A percentile compares a stretch with the other conserved stretches of the same genome.
phyloP scores from a whole-genome alignment of 2,329 filamentous ascomycete species.

The Parastagonospora avenae region DNA sequence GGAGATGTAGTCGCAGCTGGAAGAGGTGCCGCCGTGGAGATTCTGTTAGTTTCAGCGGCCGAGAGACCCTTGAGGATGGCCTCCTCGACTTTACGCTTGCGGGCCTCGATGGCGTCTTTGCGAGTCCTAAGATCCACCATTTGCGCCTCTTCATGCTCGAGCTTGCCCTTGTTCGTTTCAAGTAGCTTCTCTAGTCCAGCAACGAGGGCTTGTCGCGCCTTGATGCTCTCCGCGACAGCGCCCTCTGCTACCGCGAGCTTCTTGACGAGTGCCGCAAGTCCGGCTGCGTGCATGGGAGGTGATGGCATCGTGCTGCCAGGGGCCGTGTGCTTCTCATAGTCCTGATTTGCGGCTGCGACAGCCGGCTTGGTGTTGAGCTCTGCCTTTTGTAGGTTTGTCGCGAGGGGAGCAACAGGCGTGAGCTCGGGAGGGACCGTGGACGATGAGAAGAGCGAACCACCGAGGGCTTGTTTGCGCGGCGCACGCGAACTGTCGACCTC shows the following conservation, averaged over 20 bases:
- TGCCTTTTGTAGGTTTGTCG: conserved; percentile 75
- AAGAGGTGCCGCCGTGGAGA: conserved; percentile 48
- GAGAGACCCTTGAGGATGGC: conserved; percentile 85
- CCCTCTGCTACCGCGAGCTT: conserved; percentile 85
- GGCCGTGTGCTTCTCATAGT: conserved; percentile 84
- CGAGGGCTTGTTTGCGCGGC: conserved; percentile 62
- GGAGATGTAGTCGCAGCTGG: conserved; percentile 25
- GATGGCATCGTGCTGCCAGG: conserved; percentile 71
- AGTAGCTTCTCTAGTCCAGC: conserved; percentile 82
- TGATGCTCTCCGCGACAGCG: conserved; percentile 86
- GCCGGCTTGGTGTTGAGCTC: conserved; percentile 70
- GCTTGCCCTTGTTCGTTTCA: conserved; percentile 70
- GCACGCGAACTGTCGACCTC: conserved; percentile 63
- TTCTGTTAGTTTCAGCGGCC: conserved; percentile 59
- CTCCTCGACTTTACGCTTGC: conserved; percentile 88
- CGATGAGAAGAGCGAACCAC: conserved; percentile 73
- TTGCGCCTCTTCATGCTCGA: conserved; percentile 72
- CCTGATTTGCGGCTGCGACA: conserved; percentile 72
- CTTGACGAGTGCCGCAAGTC: conserved; percentile 87
- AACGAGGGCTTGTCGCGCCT: conserved; percentile 78
- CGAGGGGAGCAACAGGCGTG: conserved; percentile 72
- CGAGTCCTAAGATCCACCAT: conserved; percentile 68
- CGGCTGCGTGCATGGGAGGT: conserved; percentile 88
- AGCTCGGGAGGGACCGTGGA: conserved; percentile 75
- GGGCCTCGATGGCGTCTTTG: conserved; percentile 74